A percentile compares a stretch with the other conserved stretches of the same genome.
phyloP scores from a whole-genome alignment of 306 rosid genomes.

The Glycine tomentella region DNA sequence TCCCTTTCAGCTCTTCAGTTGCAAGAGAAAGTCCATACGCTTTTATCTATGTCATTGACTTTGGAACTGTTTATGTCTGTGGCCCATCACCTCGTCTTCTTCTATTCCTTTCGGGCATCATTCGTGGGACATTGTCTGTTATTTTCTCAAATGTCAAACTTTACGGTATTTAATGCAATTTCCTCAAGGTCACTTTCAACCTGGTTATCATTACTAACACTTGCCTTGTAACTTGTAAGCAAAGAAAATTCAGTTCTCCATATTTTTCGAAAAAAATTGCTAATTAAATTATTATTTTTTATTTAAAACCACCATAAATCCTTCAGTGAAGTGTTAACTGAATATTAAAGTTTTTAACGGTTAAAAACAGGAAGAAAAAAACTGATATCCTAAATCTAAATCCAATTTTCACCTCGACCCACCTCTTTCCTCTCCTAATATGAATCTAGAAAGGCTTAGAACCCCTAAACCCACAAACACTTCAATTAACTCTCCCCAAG shows the following conservation, averaged over 20 bases:
- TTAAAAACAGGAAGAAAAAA: too few species aligned
- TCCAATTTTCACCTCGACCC: too few species aligned
- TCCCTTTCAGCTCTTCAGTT: too few species aligned
- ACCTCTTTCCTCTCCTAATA: too few species aligned
- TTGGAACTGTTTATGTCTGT: background rate
- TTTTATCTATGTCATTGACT: background rate
- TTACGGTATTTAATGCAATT: slow-evolving; percentile 32
- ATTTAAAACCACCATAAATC: too few species aligned
- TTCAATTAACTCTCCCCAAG: too few species aligned
- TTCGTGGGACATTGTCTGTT: background rate
- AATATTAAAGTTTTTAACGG: too few species aligned
- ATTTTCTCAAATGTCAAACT: slow-evolving; percentile 1
- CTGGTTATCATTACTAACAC: background rate
- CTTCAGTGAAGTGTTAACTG: too few species aligned
- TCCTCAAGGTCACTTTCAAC: background rate
- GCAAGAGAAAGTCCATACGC: background rate
- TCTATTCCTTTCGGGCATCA: slow-evolving; percentile 8
- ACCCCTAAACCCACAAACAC: too few species aligned
- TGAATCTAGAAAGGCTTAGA: too few species aligned
- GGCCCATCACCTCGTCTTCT: background rate
- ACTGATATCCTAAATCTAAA: too few species aligned
- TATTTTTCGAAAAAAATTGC: background rate
- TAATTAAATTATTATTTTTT: too few species aligned
- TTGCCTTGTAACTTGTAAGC: background rate
- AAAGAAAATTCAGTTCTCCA: background rate